These are phyloP conservation scores for Daldinia decipiens DNA, from an alignment of 495 filamentous ascomycete genomes.

Conservation along the genomic window DNA sequence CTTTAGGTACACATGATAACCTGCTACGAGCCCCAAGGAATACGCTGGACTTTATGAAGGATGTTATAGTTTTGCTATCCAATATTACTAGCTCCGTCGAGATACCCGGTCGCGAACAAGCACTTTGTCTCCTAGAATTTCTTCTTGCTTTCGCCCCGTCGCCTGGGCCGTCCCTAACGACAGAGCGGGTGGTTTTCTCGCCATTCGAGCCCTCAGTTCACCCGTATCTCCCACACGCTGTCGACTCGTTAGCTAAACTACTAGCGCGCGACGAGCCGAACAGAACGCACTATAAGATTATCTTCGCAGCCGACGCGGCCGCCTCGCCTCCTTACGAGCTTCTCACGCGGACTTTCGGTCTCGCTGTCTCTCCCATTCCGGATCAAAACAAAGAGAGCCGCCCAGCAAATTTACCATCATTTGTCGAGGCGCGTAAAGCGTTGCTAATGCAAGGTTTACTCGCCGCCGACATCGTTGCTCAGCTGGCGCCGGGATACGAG, in stretches of 20 bases:
- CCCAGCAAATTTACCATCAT: constrained; percentile 61
- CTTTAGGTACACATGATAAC: constrained; percentile 89
- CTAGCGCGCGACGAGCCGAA: constrained; percentile 95
- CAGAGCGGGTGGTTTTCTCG: constrained; percentile 76
- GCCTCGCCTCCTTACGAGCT: constrained; percentile 75
- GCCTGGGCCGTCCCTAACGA: constrained; percentile 61
- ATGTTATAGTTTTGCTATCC: constrained; percentile 85
- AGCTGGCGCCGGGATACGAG: constrained; percentile 77
- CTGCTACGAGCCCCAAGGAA: constrained; percentile 81
- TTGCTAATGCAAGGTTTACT: constrained; percentile 90
- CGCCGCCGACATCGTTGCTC: constrained; percentile 86
- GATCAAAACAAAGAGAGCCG: constrained; percentile 62
- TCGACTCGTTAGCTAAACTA: constrained; percentile 91
- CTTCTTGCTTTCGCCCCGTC: constrained; percentile 89
- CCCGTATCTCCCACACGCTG: constrained; percentile 86
- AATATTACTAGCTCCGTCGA: constrained; percentile 85
- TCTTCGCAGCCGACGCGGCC: constrained; percentile 77
- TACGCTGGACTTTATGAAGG: constrained; percentile 96
- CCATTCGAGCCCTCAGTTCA: constrained; percentile 82
- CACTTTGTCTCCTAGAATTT: constrained; percentile 85
- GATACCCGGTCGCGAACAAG: constrained; percentile 88
- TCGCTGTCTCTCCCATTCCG: constrained; percentile 86
- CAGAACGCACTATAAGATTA: constrained; percentile 78
- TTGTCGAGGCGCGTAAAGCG: constrained; percentile 83
- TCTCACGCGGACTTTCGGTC: constrained; percentile 86